Evolutionary conservation across 78 protist genomes (phyloP).

Genomic region (Paratrimastix pyriformis): DNA sequence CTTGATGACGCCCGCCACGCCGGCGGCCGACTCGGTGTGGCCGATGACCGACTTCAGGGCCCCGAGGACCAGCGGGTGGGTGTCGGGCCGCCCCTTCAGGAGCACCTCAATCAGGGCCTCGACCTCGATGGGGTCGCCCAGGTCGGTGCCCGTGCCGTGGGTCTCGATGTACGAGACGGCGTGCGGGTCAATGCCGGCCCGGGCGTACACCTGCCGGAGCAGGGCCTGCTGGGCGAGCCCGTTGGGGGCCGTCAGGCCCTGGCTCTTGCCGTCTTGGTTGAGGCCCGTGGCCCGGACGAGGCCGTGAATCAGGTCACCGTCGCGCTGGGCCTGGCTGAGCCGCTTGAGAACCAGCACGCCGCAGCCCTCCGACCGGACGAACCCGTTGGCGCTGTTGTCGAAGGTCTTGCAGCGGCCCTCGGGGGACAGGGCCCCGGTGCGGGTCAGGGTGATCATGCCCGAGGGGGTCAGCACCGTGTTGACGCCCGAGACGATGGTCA

Average conservation of each 20-base stretch:
- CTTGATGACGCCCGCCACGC: slow-evolving; percentile 29
- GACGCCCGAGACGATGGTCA: slow-evolving; percentile 18
- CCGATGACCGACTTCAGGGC: slow-evolving; percentile 24
- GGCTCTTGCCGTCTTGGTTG: slow-evolving; percentile 28
- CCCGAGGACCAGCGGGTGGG: slow-evolving; percentile 9
- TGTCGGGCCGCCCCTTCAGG: not conserved
- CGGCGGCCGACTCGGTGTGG: slow-evolving; percentile 31
- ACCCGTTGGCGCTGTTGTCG: slow-evolving; percentile 16
- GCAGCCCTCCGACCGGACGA: slow-evolving; percentile 14
- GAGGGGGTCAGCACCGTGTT: not conserved
- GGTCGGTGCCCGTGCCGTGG: slow-evolving; percentile 27
- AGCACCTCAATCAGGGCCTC: slow-evolving; percentile 10
- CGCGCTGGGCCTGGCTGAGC: not conserved
- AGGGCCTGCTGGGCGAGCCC: slow-evolving; percentile 19
- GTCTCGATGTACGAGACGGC: slow-evolving; percentile 15
- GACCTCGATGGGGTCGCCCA: slow-evolving; percentile 30
- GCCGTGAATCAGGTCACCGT: not conserved
- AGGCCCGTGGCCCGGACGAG: not conserved
- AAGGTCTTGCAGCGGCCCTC: slow-evolving; percentile 21
- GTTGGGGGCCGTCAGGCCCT: slow-evolving; percentile 27
- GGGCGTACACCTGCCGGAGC: not conserved
- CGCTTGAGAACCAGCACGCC: slow-evolving; percentile 27
- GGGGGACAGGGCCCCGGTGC: slow-evolving; percentile 3
- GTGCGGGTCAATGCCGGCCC: not conserved
- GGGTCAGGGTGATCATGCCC: slow-evolving; percentile 10